Conservation (phyloP, 2,329 filamentous ascomycete species). For the Coniochaeta prunicola region DNA sequence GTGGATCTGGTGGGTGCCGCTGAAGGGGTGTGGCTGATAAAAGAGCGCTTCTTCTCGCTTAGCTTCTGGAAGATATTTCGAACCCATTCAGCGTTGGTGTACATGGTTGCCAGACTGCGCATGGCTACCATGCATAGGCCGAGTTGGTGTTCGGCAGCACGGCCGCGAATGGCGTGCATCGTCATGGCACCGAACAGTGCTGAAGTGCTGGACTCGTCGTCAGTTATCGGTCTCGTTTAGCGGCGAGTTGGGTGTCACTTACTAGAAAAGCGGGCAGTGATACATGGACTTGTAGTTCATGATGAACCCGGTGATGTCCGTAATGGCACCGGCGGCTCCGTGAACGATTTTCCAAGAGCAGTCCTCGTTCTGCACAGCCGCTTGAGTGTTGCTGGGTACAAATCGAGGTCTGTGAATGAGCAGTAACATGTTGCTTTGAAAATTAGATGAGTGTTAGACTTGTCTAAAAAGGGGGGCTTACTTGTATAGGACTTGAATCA, state of each 20-base stretch:
- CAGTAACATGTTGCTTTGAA: conserved; percentile 1
- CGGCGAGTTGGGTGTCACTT: not conserved
- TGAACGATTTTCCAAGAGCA: not conserved
- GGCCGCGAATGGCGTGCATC: conserved; percentile 2
- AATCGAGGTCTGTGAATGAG: conserved; percentile 1
- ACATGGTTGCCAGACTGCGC: conserved; percentile 2
- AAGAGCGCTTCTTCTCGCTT: conserved; percentile 1
- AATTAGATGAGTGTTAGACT: not conserved
- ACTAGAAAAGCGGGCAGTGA: conserved; percentile 4
- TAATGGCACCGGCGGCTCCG: conserved; percentile 1
- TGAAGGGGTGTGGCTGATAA: not conserved
- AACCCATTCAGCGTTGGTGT: conserved; percentile 1
- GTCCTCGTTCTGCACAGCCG: not conserved
- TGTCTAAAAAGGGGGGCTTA: not conserved
- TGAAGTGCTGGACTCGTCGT: not conserved
- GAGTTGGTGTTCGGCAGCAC: conserved; percentile 1
- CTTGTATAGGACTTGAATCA: conserved; percentile 1
- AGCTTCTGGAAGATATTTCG: conserved; percentile 5
- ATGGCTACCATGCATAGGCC: conserved; percentile 3
- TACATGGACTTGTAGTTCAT: conserved; percentile 4
- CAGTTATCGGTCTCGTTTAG: not conserved
- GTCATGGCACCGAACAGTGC: conserved; percentile 5
- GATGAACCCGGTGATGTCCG: not conserved
- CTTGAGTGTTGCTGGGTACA: not conserved
- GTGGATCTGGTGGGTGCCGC: not conserved